Conservation (phyloP, 805 yeast genomes). For the Yamadazyma takamatsuzukensis region DNA sequence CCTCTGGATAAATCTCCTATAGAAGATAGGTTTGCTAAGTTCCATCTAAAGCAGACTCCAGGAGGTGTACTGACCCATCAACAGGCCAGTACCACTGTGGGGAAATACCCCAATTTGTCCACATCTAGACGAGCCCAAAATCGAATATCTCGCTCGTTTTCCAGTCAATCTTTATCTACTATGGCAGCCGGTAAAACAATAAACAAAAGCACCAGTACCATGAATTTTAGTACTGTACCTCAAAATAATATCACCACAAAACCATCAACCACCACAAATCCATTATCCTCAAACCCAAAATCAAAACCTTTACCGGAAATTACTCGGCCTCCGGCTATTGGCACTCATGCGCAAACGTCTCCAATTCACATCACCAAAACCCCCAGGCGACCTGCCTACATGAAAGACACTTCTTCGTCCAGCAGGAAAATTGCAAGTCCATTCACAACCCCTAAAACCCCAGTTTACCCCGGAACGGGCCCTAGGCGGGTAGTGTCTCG, state of each 20-base stretch:
- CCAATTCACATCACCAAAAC: conserved; percentile 10
- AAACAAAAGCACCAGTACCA: too few relatives aligned
- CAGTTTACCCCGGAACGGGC: neutral
- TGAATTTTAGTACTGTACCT: too few relatives aligned
- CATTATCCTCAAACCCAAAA: too few relatives aligned
- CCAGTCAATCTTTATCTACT: too few relatives aligned
- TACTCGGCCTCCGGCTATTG: too few relatives aligned
- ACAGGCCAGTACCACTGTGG: conserved; percentile 6
- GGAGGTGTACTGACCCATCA: too few relatives aligned
- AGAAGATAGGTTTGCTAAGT: conserved; percentile 12
- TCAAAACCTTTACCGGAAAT: too few relatives aligned
- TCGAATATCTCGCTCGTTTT: too few relatives aligned
- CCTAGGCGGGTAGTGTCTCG: neutral
- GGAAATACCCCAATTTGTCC: conserved; percentile 10
- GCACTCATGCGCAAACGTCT: too few relatives aligned
- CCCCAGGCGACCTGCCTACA: conserved; percentile 21
- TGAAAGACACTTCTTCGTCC: conserved; percentile 38
- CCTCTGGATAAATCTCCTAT: conserved; percentile 4
- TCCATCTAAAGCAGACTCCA: too few relatives aligned
- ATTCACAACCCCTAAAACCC: conserved; percentile 7
- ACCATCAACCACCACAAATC: conserved; percentile 8
- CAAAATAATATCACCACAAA: too few relatives aligned
- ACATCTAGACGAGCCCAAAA: conserved; percentile 14
- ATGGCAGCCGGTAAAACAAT: too few relatives aligned
- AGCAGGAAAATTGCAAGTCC: conserved; percentile 23